Conservation (phyloP, 2,329 filamentous ascomycete genomes). For the Rachicladosporium sp. region DNA sequence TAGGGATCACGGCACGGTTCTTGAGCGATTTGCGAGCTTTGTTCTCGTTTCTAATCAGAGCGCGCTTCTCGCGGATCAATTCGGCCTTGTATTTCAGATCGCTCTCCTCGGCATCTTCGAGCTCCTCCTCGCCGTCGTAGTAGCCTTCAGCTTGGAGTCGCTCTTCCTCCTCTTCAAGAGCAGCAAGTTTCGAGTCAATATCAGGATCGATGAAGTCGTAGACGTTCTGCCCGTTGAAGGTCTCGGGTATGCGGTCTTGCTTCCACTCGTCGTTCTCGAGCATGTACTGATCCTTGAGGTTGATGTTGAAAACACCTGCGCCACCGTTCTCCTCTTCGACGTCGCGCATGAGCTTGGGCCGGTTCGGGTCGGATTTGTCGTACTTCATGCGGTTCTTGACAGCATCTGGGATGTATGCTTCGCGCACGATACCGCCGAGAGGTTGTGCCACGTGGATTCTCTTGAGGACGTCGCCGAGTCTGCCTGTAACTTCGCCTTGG, state of each 20-base stretch:
- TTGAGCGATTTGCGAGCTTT: conserved; percentile 94
- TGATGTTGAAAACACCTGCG: conserved; percentile 89
- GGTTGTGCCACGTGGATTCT: conserved; percentile 97
- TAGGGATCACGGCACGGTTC: conserved; percentile 88
- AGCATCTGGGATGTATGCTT: conserved; percentile 80
- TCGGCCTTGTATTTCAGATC: conserved; percentile 86
- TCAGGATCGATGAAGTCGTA: conserved; percentile 96
- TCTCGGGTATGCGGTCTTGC: conserved; percentile 86
- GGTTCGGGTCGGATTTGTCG: conserved; percentile 74
- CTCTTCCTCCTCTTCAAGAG: conserved; percentile 91
- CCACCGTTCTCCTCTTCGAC: conserved; percentile 86
- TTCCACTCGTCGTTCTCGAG: conserved; percentile 89
- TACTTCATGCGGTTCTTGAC: conserved; percentile 75
- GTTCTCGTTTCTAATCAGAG: conserved; percentile 83
- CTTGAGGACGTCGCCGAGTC: conserved; percentile 79
- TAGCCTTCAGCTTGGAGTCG: conserved; percentile 81
- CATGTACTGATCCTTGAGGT: conserved; percentile 76
- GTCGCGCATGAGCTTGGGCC: conserved; percentile 69
- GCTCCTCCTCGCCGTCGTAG: conserved; percentile 73
- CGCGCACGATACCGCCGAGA: conserved; percentile 63
- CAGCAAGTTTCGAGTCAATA: conserved; percentile 83
- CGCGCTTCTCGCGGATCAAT: conserved; percentile 87
- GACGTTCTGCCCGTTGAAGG: conserved; percentile 92
- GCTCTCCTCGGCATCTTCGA: conserved; percentile 80
- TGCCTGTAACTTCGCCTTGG: conserved; percentile 60